Percentiles rank a stretch among this genome's conserved stretches.
Evolutionary conservation across 352 stramenopile genomes (phyloP).

Genomic region (Stramenopiles sp.): DNA sequence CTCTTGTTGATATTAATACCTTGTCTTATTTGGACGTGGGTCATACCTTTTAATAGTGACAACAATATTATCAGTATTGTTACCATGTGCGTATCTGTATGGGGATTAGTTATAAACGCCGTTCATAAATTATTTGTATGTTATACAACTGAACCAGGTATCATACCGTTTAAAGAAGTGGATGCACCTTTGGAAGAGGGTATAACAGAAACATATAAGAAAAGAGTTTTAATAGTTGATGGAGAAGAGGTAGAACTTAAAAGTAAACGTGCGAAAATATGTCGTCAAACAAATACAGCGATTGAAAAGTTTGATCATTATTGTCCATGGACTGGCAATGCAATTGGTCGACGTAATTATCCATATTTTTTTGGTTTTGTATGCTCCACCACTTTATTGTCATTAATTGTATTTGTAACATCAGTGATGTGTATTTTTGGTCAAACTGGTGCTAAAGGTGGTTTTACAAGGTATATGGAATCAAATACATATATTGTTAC

Average conservation of each 20-base stretch:
- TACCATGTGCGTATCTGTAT: neutral
- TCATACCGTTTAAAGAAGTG: neutral
- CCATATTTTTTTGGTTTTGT: constrained; percentile 2
- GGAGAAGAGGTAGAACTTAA: neutral
- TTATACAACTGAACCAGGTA: neutral
- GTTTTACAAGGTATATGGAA: neutral
- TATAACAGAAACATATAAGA: neutral
- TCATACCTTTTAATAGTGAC: neutral
- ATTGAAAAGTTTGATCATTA: constrained; percentile 9
- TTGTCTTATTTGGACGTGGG: neutral
- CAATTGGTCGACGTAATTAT: neutral
- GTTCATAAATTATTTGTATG: neutral
- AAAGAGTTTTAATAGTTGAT: neutral
- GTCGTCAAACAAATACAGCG: neutral
- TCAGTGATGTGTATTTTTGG: neutral
- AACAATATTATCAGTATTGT: neutral
- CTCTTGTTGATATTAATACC: neutral
- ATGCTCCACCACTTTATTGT: neutral
- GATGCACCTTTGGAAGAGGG: neutral
- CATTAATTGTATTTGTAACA: neutral
- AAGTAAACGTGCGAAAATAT: neutral
- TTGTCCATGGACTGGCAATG: constrained; percentile 7
- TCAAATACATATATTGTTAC: neutral
- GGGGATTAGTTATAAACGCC: neutral
- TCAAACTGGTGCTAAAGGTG: neutral